Evolutionary conservation across 2,329 filamentous ascomycete genomes (phyloP).

Genomic region (Aureobasidium melanogenum): DNA sequence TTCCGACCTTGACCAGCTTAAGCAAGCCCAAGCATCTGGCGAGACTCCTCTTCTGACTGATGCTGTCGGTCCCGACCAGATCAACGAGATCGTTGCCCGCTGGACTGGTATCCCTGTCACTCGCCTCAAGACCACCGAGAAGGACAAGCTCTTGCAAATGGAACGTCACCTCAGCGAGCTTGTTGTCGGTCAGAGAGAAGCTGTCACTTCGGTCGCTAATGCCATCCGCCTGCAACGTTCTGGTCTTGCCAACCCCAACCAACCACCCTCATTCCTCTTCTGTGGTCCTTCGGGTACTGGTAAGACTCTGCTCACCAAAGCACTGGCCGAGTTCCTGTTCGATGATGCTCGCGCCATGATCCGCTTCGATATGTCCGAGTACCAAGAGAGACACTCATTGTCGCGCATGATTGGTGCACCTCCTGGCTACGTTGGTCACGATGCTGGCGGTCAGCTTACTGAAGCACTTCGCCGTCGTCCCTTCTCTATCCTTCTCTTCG

Average conservation of each 20-base stretch:
- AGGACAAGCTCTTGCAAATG: constrained; percentile 98
- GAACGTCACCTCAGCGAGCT: constrained; percentile 74
- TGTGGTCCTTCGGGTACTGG: constrained; percentile 96
- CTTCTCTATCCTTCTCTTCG: constrained; percentile 95
- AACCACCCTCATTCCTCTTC: constrained; percentile 96
- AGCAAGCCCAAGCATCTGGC: constrained; percentile 47
- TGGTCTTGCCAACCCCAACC: constrained; percentile 89
- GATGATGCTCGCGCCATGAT: constrained; percentile 98
- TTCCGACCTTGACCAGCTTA: constrained; percentile 66
- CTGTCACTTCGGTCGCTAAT: constrained; percentile 86
- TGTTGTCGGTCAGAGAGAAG: constrained; percentile 90
- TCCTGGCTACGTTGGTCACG: constrained; percentile 93
- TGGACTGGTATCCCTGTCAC: constrained; percentile 99
- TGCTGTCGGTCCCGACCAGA: constrained; percentile 90
- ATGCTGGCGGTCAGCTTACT: constrained; percentile 89
- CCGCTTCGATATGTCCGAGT: constrained; percentile 98
- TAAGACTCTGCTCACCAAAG: constrained; percentile 95
- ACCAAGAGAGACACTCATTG: constrained; percentile 91
- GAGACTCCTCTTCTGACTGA: constrained; percentile 71
- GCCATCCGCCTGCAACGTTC: constrained; percentile 93
- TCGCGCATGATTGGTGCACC: constrained; percentile 97
- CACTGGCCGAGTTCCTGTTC: constrained; percentile 93
- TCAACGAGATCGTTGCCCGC: constrained; percentile 94
- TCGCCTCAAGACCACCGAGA: constrained; percentile 86
- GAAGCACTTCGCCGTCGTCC: constrained; percentile 88